Evolutionary conservation across 768 basidiomycete genomes (phyloP), one percentile per base, ranked within the genome.

Genomic region (Clitopilus passeckerianus): DNA sequence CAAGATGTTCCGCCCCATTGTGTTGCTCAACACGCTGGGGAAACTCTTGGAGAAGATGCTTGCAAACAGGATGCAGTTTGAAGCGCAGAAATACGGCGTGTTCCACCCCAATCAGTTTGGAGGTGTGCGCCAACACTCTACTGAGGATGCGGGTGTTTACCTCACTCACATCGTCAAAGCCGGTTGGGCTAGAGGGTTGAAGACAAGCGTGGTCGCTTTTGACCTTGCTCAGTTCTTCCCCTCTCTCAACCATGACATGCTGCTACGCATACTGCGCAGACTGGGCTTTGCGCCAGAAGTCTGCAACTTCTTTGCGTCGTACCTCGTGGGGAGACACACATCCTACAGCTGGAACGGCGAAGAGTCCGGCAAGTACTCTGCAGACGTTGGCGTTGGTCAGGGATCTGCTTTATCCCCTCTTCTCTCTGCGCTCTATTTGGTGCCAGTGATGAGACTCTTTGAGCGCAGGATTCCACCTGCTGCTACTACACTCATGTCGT

Each of bases 11-110:
- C 53, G 53, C 33, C 53, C 33, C 8, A 54, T 54, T 18, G 53
- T 54, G 53, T 22, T 54, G 5, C 33, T 54, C 15, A 54, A 54
- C 53, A 54, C 53, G 6, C 7, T 54, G 8, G 53, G 53, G 10
- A 54, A 54, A 8, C 24, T n/a, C n/a, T n/a, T n/a, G n/a, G n/a
- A n/a, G n/a, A n/a, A n/a, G 41, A 57, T 57, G 56, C 56, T 41
- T 18, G 34, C 34, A 7, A 16, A 41, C 16, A 18, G 56, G 8
- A 34, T 57, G 34, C 56, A 57, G 18, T 57, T 37, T 14, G 34
- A 57, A 16, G 53, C 20, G 16, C 22, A 14, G 9, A n/a, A 24
- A 24, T 22, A n/a, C 30, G 16, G 16, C 30, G 53, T 53, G 6
- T 53, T 53, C 20, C 12, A 53, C 4, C 53, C 30, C 6, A 53